Evolutionary conservation across 805 yeast genomes (phyloP), one percentile per base, ranked within the genome.

Genomic region (Suhomyces vadensis): DNA sequence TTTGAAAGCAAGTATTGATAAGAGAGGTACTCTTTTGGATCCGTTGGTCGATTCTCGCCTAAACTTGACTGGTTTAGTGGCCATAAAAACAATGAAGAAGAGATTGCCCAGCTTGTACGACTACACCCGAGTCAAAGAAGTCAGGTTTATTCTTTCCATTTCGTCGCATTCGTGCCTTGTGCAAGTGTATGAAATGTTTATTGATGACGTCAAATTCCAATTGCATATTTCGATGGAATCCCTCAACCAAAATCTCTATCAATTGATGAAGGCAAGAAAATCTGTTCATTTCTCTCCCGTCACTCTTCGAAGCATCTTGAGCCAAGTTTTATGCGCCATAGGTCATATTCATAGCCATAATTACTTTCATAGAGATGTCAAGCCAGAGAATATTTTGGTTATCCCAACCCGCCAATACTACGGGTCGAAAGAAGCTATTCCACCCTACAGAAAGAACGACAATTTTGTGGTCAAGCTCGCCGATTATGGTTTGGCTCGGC

Each of bases 381-480:
- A 92, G 64, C 98, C 99, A 0, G 97, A 92, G 57, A 92, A 92
- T 63, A 84, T 92, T 20, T 75, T 92, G 52, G 79, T 91, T 4
- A 73, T 82, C 27, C 80, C 83, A 17, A 65, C 84, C 5, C 63
- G 66, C 31, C 73, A 73, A 39, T 85, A 76, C 55, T 84, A 77
- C 60, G 78, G 78, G 2, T 52, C 64, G 8, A 62, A 56, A 39
- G 55, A 51, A 7, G 54, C 60, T 19, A 60, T 77, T 14, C 83
- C 83, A 1, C 57, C 51, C 35, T 55, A 47, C 63, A 65, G 60
- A 60, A 68, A 50, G 53, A 49, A 57, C 27, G 75, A 76, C 48
- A 62, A 69, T 19, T 87, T 82, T 53, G 76, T 85, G 11, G 78
- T 87, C 7, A 87, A 87, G 60, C 66, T 87, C 35, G 91, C 91